phyloP scores from a whole-genome alignment of 1,139 yeast species.

The Kurtzmaniella quercitrusa region DNA sequence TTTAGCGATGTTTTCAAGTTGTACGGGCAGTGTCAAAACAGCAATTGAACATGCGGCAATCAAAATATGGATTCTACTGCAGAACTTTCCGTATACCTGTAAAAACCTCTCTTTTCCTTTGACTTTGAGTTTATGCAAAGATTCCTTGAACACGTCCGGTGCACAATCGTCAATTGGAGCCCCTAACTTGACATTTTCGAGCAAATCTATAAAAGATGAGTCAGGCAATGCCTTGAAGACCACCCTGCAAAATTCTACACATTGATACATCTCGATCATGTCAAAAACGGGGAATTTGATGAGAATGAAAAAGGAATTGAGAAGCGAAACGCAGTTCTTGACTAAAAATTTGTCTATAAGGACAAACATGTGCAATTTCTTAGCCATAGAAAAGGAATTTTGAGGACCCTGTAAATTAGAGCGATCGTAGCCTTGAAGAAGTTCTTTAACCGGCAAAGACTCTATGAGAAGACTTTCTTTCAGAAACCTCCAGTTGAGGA shows the following conservation, averaged over 20 bases:
- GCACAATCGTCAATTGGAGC: neutral
- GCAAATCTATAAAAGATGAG: constrained; percentile 20
- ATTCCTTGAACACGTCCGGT: neutral
- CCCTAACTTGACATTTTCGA: constrained; percentile 12
- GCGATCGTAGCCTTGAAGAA: constrained; percentile 15
- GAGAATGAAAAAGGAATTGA: constrained; percentile 32
- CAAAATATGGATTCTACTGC: constrained; percentile 26
- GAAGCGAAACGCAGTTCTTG: constrained; percentile 15
- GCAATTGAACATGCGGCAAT: constrained; percentile 34
- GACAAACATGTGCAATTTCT: constrained; percentile 14
- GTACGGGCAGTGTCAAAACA: constrained; percentile 28
- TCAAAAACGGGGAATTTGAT: constrained; percentile 35
- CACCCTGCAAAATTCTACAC: constrained; percentile 25
- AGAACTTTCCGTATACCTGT: constrained; percentile 19
- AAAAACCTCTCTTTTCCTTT: constrained; percentile 6
- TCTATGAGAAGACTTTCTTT: constrained; percentile 15
- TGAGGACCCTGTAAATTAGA: constrained; percentile 9
- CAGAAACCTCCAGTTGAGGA: constrained; percentile 34
- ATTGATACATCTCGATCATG: constrained; percentile 26
- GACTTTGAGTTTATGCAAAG: neutral
- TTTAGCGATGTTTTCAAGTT: constrained; percentile 29
- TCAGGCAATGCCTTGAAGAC: constrained; percentile 17
- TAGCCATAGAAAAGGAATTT: constrained; percentile 10
- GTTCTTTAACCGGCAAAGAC: constrained; percentile 12
- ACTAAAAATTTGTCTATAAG: constrained; percentile 20